Base-by-base conservation (phyloP, 2,329 filamentous ascomycete genomes). In the Dryadomyces quercivorus region DNA sequence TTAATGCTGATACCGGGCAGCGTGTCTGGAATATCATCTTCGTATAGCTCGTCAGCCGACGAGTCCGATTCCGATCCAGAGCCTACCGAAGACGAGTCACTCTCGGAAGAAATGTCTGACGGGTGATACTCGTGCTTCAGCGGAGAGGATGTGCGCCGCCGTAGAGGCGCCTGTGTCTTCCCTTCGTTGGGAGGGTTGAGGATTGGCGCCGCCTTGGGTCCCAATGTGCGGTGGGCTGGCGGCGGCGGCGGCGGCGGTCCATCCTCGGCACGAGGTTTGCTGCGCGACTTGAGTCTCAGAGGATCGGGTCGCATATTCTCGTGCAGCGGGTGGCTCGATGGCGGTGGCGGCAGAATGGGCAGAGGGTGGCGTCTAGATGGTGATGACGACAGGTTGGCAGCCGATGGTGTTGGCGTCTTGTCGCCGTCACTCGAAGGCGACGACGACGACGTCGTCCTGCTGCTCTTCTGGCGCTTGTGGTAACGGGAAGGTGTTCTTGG, bases 121-220 rank as follows among this genome's bases (percentile, higher is more conserved):
- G 92, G 92, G 59, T 91, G 85, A 63, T 96, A 98, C 70, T 98
- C 92, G 65, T 97, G 92, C 71, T 98, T 98, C 51, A 98, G 74
- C 0, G 93, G 93, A 1, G 93, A 98, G 0, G 93, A 97, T 1
- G 83, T 86, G 18, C 90, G 82, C 47, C 91, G 81, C 64, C 85
- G 80, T 21, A 80, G 60, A 67, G 67, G 75, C 59, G 66, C 66
- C 60, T 62, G 67, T 63, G 55, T 69, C 61, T 61, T 67, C 61
- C 72, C 83, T 63, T 72, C 83, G 63, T 64, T 73, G 64, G 66
- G 82, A 60, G 65, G 75, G 55, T 57, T 72, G 69, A 63, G 71
- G 66, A 59, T 64, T 50, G 65, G 62, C 59, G 69, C 58, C 58
- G 72, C 66, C 60, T 72, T 67, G 48, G 68, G 66, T 50, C 63